These are phyloP conservation scores for Solanum aculeatissimum DNA, from an alignment of 305 asterid genomes.

Conservation along the genomic window DNA sequence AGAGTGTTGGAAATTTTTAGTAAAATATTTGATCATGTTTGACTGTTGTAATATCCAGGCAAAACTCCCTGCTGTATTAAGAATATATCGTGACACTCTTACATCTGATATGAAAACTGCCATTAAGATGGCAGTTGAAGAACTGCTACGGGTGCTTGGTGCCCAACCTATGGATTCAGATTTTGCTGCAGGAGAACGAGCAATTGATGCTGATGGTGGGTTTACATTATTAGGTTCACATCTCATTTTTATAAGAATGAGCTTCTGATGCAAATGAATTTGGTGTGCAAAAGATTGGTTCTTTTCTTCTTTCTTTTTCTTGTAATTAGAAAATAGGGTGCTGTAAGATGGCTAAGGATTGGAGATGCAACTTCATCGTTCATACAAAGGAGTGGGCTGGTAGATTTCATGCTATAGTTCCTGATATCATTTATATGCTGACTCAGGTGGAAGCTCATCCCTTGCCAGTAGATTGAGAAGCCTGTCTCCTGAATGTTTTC, in stretches of 20 bases:
- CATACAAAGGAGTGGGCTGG: background rate
- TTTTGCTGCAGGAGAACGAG: conserved; percentile 67
- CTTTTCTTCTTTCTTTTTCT: background rate
- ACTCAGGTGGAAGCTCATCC: conserved; percentile 77
- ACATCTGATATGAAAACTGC: conserved; percentile 84
- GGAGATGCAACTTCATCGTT: background rate
- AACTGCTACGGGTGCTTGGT: conserved; percentile 49
- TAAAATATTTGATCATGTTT: background rate
- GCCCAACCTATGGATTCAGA: conserved; percentile 52
- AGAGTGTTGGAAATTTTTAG: background rate
- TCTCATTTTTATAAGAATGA: background rate
- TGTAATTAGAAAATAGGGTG: background rate
- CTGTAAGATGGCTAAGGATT: background rate
- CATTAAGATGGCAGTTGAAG: conserved; percentile 71
- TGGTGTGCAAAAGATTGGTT: background rate
- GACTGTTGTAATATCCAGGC: conserved; percentile 39
- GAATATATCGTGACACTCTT: conserved; percentile 86
- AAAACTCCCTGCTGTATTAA: conserved; percentile 87
- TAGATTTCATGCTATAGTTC: background rate
- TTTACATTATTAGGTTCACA: conserved; percentile 2
- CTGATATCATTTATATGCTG: conserved; percentile 13
- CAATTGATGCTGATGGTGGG: conserved; percentile 77
- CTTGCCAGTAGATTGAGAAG: conserved; percentile 86
- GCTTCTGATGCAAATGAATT: background rate
- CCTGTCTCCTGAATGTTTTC: conserved; percentile 80